Conservation (phyloP, 768 basidiomycete species). For the Lyophyllum shimeji region DNA sequence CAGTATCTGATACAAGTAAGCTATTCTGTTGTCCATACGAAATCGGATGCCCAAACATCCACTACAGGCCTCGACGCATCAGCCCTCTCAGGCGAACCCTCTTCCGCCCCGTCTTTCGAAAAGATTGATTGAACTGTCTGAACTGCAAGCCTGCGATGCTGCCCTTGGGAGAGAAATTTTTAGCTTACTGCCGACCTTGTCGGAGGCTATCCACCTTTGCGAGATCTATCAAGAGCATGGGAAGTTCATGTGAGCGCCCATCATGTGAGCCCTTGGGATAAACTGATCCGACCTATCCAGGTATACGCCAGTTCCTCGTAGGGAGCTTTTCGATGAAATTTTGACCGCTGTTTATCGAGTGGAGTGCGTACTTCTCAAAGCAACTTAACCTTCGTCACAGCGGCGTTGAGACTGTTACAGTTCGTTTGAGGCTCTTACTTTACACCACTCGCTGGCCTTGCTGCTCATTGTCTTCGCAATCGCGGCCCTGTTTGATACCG, state of each 20-base stretch:
- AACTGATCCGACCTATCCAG: constrained; percentile 27
- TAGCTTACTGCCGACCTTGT: constrained; percentile 49
- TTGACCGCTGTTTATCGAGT: constrained; percentile 53
- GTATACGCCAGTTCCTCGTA: constrained; percentile 51
- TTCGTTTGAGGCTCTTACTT: constrained; percentile 35
- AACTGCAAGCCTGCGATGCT: constrained; percentile 29
- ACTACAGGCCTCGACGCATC: constrained; percentile 25
- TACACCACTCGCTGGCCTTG: constrained; percentile 58
- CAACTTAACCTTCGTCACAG: not conserved
- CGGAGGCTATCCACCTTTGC: constrained; percentile 60
- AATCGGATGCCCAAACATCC: not conserved
- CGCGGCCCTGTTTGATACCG: constrained; percentile 59
- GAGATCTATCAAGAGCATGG: constrained; percentile 68
- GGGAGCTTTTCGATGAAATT: constrained; percentile 57
- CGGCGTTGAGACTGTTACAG: constrained; percentile 20
- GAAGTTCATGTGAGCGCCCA: constrained; percentile 47
- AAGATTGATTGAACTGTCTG: constrained; percentile 37
- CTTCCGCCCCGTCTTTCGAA: constrained; percentile 29
- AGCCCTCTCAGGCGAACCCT: constrained; percentile 11
- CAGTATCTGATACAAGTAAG: constrained; percentile 62
- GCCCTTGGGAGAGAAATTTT: constrained; percentile 45
- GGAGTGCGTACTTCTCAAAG: constrained; percentile 29
- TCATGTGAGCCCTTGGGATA: not conserved
- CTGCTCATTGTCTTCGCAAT: constrained; percentile 69
- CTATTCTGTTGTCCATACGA: not conserved